Percentiles rank a stretch among this genome's conserved stretches.
Conservation (phyloP, 768 basidiomycete species). For the Heimioporus sp. region DNA sequence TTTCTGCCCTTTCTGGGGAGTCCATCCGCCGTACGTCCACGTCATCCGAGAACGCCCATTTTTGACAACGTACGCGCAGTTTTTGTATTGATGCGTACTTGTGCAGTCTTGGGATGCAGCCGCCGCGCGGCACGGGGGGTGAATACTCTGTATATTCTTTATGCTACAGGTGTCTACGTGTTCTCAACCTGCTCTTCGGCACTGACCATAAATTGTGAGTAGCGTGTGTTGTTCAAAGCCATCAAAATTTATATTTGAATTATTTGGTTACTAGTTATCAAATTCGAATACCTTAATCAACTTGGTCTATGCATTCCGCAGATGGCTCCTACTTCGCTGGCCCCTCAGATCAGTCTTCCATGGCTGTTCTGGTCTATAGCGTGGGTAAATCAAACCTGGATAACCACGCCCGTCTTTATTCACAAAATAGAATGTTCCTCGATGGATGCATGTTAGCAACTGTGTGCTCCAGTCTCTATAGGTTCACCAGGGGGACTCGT, state of each 20-base stretch:
- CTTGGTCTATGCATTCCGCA: slow-evolving; percentile 15
- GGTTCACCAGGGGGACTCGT: too few relatives aligned
- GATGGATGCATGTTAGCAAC: too few relatives aligned
- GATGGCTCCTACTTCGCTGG: slow-evolving; percentile 9
- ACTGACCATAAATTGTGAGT: background rate
- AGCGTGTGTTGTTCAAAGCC: background rate
- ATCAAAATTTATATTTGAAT: background rate
- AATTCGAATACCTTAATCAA: slow-evolving; percentile 7
- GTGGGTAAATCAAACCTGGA: background rate
- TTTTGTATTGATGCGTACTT: slow-evolving; percentile 22
- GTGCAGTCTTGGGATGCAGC: slow-evolving; percentile 25
- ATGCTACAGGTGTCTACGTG: background rate
- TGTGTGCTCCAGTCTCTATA: too few relatives aligned
- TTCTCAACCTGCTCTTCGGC: background rate
- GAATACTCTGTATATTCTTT: too few relatives aligned
- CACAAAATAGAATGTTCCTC: too few relatives aligned
- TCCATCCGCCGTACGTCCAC: slow-evolving; percentile 11
- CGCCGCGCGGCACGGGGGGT: too few relatives aligned
- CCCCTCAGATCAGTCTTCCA: background rate
- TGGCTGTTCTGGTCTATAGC: slow-evolving; percentile 1
- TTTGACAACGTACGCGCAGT: slow-evolving; percentile 10
- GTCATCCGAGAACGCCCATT: background rate
- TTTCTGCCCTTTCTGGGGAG: slow-evolving; percentile 1
- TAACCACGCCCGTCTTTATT: too few relatives aligned
- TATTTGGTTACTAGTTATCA: too few relatives aligned